Evolutionary conservation across 257 asterid species (phyloP), one percentile per base, ranked within the genome.

Genomic region (Scutellaria minor): DNA sequence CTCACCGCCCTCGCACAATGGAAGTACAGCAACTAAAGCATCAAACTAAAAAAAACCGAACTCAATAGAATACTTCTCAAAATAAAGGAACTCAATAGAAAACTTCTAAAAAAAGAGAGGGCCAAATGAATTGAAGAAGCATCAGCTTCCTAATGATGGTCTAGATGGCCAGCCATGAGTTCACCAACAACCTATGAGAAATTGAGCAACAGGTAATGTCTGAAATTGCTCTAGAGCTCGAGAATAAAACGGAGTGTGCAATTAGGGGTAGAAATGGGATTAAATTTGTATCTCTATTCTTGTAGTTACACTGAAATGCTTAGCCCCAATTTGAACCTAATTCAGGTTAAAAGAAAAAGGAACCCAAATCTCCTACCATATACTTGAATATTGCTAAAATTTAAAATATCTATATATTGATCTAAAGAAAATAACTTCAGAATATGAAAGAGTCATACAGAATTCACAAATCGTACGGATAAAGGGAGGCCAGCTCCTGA

Each of bases 21-120:
- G 97, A 78, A 94, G 96, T 18, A 96, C 97, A 73, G 96, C 83
- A 74, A 91, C 96, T 85, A 91, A 86, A 12, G 85, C 87, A 80
- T 94, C 97, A 80, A 88, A 91, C 97, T 91, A 86, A 65, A 64
- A 59, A 50, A 31, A 11, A n/a, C 37, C 18, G 45, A 13, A 12
- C 61, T 50, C 37, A 46, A 45, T 31, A 53, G 65, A 65, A 35
- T 41, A 46, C 45, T 46, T 22, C 46, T 45, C 14, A 47, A 27
- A 10, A 31, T 5, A 58, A 46, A 55, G 20, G 58, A 65, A 12
- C 46, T 64, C 20, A 27, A 57, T 7, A 42, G 47, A 42, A 24
- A 1, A 31, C 37, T 31, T 31, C 37, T 31, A 31, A 31, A 31
- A 51, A 18, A 18, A n/a, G 44, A 37, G 5, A 20, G 12, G 70